Conservation (phyloP, 78 protist genomes). For the Polysphondylium violaceum region DNA sequence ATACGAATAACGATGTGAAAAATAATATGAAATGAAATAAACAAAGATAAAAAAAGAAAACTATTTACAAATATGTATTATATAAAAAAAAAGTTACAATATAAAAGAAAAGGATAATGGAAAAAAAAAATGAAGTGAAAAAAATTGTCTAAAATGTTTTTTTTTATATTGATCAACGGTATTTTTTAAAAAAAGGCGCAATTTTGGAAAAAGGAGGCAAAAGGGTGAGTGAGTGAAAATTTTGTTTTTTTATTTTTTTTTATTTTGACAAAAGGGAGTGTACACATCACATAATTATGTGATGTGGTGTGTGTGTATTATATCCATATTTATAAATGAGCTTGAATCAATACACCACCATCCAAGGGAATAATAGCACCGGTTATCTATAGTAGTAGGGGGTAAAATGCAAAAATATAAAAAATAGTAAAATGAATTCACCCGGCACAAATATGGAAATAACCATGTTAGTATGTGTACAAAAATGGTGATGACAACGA, state of each 20-base stretch:
- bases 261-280: too few relatives aligned
- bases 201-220: not conserved
- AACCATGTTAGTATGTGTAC: too few relatives aligned
- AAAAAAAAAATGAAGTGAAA: not conserved
- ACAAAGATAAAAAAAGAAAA: not conserved
- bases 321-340: conserved; percentile 11
- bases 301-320: too few relatives aligned
- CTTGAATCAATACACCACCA: conserved; percentile 60
- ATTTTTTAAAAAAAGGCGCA: not conserved
- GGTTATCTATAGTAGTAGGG: conserved; percentile 48
- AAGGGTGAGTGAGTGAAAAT: not conserved
- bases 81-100: not conserved
- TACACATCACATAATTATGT: too few relatives aligned
- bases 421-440: too few relatives aligned
- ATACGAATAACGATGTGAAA: not conserved
- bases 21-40: not conserved
- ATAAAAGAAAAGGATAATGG: not conserved
- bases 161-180: not conserved
- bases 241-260: not conserved
- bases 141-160: not conserved
- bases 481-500: too few relatives aligned
- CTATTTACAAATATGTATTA: not conserved
- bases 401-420: not conserved
- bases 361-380: conserved; percentile 83
- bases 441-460: too few relatives aligned